phyloP scores from a whole-genome alignment of 2,329 filamentous ascomycete species.

The Botryosphaeria dothidea region DNA sequence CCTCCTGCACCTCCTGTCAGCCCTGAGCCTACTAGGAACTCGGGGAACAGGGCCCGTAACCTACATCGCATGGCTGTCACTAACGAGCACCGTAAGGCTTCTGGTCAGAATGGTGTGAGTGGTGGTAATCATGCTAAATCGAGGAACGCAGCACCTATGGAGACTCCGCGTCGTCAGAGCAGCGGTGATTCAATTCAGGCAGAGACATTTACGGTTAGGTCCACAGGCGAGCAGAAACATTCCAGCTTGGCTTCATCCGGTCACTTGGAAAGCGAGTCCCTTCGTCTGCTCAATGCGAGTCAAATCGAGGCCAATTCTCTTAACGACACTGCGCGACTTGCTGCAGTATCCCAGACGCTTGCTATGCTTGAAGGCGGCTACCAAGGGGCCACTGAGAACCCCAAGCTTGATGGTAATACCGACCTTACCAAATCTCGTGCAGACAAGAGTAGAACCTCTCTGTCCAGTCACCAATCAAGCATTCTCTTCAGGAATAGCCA shows the following conservation, averaged over 20 bases:
- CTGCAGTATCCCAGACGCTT: neutral
- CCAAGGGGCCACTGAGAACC: neutral
- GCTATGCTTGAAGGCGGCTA: neutral
- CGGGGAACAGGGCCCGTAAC: neutral
- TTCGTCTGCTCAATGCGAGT: neutral
- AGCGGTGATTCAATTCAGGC: conserved; percentile 3
- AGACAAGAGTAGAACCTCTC: neutral
- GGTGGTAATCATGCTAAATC: neutral
- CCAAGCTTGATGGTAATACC: neutral
- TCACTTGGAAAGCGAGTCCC: neutral
- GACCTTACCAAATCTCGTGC: neutral
- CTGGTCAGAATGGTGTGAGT: neutral
- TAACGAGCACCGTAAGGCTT: conserved; percentile 13
- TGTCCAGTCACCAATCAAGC: neutral
- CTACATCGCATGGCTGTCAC: conserved; percentile 6
- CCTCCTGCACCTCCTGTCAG: neutral
- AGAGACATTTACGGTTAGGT: neutral
- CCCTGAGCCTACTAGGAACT: neutral
- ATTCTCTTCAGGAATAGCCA: neutral
- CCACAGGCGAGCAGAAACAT: neutral
- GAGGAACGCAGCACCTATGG: neutral
- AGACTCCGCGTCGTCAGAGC: neutral
- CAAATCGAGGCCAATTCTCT: neutral
- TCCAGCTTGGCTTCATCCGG: neutral
- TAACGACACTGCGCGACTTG: neutral